Conservation (phyloP, 306 rosid species). For the Sphenostylis stenocarpa region DNA sequence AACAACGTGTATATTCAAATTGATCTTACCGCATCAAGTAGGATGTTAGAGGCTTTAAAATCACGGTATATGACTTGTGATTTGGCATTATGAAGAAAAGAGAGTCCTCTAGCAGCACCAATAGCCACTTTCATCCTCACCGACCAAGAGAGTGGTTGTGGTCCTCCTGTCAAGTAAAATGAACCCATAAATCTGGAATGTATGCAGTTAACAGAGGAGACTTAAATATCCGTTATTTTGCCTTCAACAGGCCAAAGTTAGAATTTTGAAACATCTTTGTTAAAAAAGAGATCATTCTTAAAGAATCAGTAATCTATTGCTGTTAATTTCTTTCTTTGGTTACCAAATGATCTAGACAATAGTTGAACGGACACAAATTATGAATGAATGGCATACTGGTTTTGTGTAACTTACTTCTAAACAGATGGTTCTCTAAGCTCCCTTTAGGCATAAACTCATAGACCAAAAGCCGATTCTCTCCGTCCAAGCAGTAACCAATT, state of each 20-base stretch:
- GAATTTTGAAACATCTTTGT: background rate
- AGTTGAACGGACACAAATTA: background rate
- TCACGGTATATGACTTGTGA: conserved; percentile 95
- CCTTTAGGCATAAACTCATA: conserved; percentile 97
- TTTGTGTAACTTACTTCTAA: conserved; percentile 67
- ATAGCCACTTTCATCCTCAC: conserved; percentile 90
- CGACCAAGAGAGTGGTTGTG: conserved; percentile 86
- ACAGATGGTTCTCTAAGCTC: conserved; percentile 92
- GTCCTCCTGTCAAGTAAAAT: conserved; percentile 69
- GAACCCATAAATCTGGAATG: conserved; percentile 5
- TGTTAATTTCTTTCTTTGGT: conserved; percentile 1
- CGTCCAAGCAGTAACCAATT: conserved; percentile 91
- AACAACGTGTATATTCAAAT: background rate
- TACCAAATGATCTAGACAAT: background rate
- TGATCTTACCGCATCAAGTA: conserved; percentile 75
- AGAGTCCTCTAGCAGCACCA: conserved; percentile 92
- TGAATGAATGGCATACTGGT: background rate
- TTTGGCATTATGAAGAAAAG: conserved; percentile 90
- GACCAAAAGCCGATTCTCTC: conserved; percentile 84
- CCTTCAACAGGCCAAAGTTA: background rate
- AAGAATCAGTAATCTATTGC: background rate
- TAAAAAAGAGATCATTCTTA: conserved; percentile 7
- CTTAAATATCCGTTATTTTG: background rate
- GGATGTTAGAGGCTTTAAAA: conserved; percentile 94
- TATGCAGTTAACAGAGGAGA: background rate